Conservation (phyloP, 2,329 filamentous ascomycete species). For the Alternaria alternata region DNA sequence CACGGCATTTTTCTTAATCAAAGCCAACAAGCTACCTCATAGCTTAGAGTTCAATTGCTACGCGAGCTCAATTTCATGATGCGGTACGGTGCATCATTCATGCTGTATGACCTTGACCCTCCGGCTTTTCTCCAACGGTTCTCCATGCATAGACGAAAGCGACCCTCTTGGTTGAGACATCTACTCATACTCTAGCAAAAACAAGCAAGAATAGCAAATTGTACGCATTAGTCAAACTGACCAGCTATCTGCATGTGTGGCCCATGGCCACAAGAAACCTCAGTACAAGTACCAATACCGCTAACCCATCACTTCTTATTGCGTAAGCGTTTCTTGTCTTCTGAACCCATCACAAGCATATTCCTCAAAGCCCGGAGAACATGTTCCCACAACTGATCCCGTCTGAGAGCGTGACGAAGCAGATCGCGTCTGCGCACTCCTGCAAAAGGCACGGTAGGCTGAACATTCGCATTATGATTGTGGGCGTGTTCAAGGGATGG, state of each 20-base stretch:
- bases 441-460: neutral
- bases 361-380: neutral
- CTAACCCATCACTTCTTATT: neutral
- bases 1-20: neutral
- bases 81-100: neutral
- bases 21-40: neutral
- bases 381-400: neutral
- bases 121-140: neutral
- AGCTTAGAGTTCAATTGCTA: neutral
- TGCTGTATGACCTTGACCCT: neutral
- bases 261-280: neutral
- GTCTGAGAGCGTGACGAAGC: neutral
- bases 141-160: neutral
- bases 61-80: neutral
- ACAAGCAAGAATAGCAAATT: neutral
- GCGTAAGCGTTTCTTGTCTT: neutral
- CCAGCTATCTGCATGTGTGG: neutral
- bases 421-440: neutral
- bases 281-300: neutral
- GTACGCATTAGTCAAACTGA: neutral
- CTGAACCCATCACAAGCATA: neutral
- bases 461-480: neutral
- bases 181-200: neutral
- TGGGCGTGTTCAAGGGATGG: neutral
- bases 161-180: neutral